Percentiles rank a stretch among this genome's conserved stretches.
Conservation (phyloP, 306 rosid species). For the Dalbergia cultrata region DNA sequence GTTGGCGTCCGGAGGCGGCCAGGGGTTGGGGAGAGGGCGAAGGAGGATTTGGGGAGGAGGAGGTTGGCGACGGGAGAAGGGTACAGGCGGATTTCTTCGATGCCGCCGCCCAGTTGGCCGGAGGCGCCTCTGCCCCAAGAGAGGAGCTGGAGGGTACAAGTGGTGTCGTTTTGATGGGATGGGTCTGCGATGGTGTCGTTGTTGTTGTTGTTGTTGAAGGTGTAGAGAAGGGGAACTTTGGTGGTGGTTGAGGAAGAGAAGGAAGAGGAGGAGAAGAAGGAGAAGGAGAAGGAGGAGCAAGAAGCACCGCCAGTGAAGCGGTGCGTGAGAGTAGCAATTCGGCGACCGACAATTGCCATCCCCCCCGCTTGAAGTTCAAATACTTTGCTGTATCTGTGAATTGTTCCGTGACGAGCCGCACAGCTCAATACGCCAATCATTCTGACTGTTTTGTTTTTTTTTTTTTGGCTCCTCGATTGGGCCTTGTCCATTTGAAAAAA, state of each 20-base stretch:
- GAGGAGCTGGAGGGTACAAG: conserved; percentile 66
- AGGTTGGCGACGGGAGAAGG: conserved; percentile 85
- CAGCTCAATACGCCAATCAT: too few species aligned
- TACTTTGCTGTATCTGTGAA: background rate
- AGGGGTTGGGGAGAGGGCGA: conserved; percentile 62
- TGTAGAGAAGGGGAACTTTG: conserved; percentile 66
- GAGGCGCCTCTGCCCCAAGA: conserved; percentile 98
- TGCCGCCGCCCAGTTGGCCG: conserved; percentile 97
- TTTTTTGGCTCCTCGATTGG: too few species aligned
- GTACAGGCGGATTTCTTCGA: conserved; percentile 85
- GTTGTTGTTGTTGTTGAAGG: conserved; percentile 34
- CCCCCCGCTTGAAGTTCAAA: background rate
- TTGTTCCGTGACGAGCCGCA: too few species aligned
- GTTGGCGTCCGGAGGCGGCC: conserved; percentile 48
- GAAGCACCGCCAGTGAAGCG: conserved; percentile 38
- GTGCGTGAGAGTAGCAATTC: conserved; percentile 51
- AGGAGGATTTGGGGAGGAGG: conserved; percentile 61
- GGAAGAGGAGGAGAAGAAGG: conserved; percentile 30
- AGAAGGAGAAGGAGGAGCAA: conserved; percentile 30
- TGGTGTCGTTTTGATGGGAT: conserved; percentile 35
- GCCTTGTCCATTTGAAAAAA: too few species aligned
- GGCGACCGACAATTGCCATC: conserved; percentile 42
- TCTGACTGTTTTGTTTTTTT: too few species aligned
- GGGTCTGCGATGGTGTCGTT: conserved; percentile 29
- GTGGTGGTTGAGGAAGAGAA: conserved; percentile 44